Base-by-base conservation (phyloP, 176 grass and related monocot species). In the Miscanthus lutarioriparius region DNA sequence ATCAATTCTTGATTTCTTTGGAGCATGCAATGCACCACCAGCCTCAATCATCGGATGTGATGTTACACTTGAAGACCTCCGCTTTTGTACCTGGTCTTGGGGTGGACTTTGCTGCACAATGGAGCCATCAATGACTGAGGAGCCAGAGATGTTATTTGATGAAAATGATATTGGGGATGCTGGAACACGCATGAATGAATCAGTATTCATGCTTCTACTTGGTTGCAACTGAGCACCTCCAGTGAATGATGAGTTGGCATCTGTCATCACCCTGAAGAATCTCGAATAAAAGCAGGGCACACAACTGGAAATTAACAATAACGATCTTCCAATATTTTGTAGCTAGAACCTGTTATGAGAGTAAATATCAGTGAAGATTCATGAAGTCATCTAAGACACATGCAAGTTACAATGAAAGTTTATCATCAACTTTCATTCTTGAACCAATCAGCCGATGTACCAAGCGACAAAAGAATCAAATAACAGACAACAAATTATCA, bases 111-210 rank as follows among this genome's bases (percentile, higher is more conserved):
- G 91, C 80, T 99, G 96, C 54, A 92, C 84, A 64, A 93, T 91
- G 62, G 93, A 92, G 41, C 91, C 91, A 86, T 99, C 96, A 74
- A 99, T 91, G 69, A 99, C 91, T 63, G 96, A 96, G 32, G 96
- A 94, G 66, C 93, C 88, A 64, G 93, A 96, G 43, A 99, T 94
- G 86, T 99, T 98, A 90, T 93, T 99, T 73, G 96, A 99, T n/a
- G 96, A 96, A 87, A 99, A 99, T 51, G 96, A 96, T 88, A 99
- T 94, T 35, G 96, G 96, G 37, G 96, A 99, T 23, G 90, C 90
- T 82, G 96, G 96, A 65, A 96, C 79, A 67, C 87, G 91, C 88
- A 87, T 92, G 84, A 94, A 94, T n/a, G 96, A 91, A 51, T 99
- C 93, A 51, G 80, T 84, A 75, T 96, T 96, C 85, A 94, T 92